A percentile compares a stretch with the other conserved stretches of the same genome.
phyloP scores from a whole-genome alignment of 805 yeast species.

The Metschnikowia continentalis region DNA sequence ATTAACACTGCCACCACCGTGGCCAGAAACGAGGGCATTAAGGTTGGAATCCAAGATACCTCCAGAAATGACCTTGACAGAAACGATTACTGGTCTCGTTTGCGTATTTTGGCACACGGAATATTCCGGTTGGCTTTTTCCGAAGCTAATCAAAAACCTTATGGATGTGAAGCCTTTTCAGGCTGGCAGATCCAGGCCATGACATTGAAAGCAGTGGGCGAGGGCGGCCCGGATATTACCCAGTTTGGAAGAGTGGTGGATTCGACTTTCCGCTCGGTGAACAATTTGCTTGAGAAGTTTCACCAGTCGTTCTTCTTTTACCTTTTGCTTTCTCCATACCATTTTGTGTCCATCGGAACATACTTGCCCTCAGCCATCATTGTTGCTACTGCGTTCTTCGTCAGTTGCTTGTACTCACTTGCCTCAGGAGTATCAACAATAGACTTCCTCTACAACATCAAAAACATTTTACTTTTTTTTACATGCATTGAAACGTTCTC shows the following conservation, averaged over 20 bases:
- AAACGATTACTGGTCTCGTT: conserved; percentile 50
- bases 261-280: conserved; percentile 80
- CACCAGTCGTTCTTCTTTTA: conserved; percentile 97
- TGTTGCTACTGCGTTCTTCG: conserved; percentile 61
- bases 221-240: conserved; percentile 65
- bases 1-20: conserved; percentile 76
- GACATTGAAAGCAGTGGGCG: conserved; percentile 68
- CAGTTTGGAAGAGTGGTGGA: conserved; percentile 89
- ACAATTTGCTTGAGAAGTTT: conserved; percentile 88
- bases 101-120: conserved; percentile 58
- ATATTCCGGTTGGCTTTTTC: conserved; percentile 65
- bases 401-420: conserved; percentile 59
- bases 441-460: conserved; percentile 21
- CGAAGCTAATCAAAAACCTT: conserved; percentile 59
- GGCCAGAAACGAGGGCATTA: conserved; percentile 71
- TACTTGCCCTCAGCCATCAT: conserved; percentile 83
- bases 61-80: conserved; percentile 43
- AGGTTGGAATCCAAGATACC: conserved; percentile 61
- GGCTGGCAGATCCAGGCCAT: conserved; percentile 96
- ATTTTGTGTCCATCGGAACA: conserved; percentile 90
- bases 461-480: conserved; percentile 24
- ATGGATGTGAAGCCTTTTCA: conserved; percentile 84
- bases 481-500: conserved; percentile 26
- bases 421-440: conserved; percentile 37
- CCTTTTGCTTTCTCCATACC: conserved; percentile 67